These are phyloP conservation scores for Athelia sp. DNA, from an alignment of 1,284 basidiomycete species.

Conservation along the genomic window DNA sequence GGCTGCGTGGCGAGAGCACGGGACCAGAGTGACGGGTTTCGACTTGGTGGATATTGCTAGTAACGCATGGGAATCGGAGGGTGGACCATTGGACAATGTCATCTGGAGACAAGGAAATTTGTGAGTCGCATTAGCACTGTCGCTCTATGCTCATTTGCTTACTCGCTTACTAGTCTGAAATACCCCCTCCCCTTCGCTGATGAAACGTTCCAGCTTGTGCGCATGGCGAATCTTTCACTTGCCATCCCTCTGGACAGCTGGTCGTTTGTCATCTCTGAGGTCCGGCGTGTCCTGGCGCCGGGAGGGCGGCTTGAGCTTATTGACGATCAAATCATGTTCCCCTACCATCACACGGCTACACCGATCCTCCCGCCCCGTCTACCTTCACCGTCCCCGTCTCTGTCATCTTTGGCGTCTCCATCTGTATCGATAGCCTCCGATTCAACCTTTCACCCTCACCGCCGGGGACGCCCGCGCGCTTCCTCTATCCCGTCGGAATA, in stretches of 20 bases:
- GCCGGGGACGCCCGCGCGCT: no score
- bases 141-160: constrained; percentile 6
- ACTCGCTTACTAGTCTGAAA: constrained; percentile 37
- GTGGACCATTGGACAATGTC: constrained; percentile 38
- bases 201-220: constrained; percentile 61
- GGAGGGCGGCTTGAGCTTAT: constrained; percentile 65
- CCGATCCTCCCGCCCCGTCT: constrained; percentile 10
- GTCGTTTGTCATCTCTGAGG: constrained; percentile 53
- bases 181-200: constrained; percentile 53
- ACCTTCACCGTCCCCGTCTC: neutral
- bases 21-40: constrained; percentile 51
- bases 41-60: constrained; percentile 54
- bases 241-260: constrained; percentile 56
- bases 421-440: no score
- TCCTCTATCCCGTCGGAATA: no score
- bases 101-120: constrained; percentile 58
- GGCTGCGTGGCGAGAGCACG: constrained; percentile 44
- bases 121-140: constrained; percentile 34
- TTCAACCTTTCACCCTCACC: no score
- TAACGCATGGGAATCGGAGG: constrained; percentile 6
- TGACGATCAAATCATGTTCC: constrained; percentile 65
- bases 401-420: neutral
- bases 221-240: constrained; percentile 61
- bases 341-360: constrained; percentile 31
- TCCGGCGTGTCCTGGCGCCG: constrained; percentile 52